Conservation (phyloP, 768 basidiomycete species). For the Serpula lacrymans region DNA sequence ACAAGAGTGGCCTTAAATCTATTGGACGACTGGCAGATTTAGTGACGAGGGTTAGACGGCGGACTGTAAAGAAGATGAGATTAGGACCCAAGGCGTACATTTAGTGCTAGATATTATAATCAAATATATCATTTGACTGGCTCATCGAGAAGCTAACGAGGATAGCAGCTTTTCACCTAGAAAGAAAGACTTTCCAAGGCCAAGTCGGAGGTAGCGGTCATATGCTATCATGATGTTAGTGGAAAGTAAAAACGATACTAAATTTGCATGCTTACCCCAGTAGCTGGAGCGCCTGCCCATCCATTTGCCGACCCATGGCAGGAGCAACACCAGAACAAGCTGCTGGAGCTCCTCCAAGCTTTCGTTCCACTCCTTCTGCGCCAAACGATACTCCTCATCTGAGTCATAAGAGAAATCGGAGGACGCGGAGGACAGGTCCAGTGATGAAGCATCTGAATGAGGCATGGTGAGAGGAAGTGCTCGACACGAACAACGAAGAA, state of each 20-base stretch:
- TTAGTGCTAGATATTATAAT: constrained; percentile 11
- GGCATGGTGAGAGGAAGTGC: constrained; percentile 45
- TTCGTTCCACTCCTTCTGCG: constrained; percentile 93
- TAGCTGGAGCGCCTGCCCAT: constrained; percentile 82
- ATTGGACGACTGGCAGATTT: constrained; percentile 44
- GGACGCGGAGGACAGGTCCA: constrained; percentile 53
- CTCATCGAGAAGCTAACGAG: constrained; percentile 17
- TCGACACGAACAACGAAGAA: too few relatives aligned
- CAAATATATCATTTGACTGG: constrained; percentile 2
- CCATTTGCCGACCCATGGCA: constrained; percentile 88
- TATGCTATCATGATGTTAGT: constrained; percentile 47
- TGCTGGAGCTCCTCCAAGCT: constrained; percentile 81
- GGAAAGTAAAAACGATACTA: constrained; percentile 3
- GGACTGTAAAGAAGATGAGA: constrained; percentile 28
- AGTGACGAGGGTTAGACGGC: constrained; percentile 45
- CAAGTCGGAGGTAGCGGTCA: constrained; percentile 65
- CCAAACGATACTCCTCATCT: constrained; percentile 69
- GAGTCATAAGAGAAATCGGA: constrained; percentile 50
- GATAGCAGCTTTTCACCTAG: constrained; percentile 31
- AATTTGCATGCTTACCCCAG: constrained; percentile 58
- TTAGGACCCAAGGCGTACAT: constrained; percentile 27
- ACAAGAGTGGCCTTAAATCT: constrained; percentile 41
- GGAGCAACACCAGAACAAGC: constrained; percentile 71
- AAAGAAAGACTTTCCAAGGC: constrained; percentile 63
- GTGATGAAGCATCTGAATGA: constrained; percentile 52